Evolutionary conservation across 1,139 yeast species (phyloP), one percentile per base, ranked within the genome.

Genomic region (Williopsis jadinii): DNA sequence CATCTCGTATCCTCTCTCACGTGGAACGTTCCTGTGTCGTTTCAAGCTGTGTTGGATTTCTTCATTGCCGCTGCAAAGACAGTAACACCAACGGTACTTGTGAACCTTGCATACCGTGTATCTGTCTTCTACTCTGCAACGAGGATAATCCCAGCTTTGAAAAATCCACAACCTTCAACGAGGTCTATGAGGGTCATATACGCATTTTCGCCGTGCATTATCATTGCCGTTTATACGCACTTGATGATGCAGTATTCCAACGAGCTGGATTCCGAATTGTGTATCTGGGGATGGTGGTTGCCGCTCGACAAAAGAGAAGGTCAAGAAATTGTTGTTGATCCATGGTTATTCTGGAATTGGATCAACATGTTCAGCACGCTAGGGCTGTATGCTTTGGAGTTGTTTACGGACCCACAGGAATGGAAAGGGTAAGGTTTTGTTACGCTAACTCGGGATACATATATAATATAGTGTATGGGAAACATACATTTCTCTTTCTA

Each of bases 311-410:
- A 39, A 8, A 34, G 35, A 28, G 30, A 35, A 14, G 45, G 32
- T 3, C 46, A 43, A 13, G 51, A 47, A 35, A 51, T 59, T 46
- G 46, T 75, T 39, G 64, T 77, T 43, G 81, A 85, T 59, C 79
- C 94, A 46, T 84, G 95, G 86, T 87, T 86, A 56, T 85, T 90
- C 60, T 90, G 98, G 97, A 87, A 90, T 53, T 90, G 97, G 97
- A 74, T 85, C 44, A 90, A 90, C 58, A 85, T 90, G 71, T 80
- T 80, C 50, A 75, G 83, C 41, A 84, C 95, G 11, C 67, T 92
- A 44, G 65, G 78, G n/a, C 67, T 92, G 37, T 92, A 92, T 62
- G 80, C 84, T 32, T 70, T 84, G 42, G 97, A 90, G 63, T 68
- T 90, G 41, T 66, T 77, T 32, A 68, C 71, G 26, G 62, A 47